Conservation (phyloP, 2,329 filamentous ascomycete species). For the Fusarium aywerte region DNA sequence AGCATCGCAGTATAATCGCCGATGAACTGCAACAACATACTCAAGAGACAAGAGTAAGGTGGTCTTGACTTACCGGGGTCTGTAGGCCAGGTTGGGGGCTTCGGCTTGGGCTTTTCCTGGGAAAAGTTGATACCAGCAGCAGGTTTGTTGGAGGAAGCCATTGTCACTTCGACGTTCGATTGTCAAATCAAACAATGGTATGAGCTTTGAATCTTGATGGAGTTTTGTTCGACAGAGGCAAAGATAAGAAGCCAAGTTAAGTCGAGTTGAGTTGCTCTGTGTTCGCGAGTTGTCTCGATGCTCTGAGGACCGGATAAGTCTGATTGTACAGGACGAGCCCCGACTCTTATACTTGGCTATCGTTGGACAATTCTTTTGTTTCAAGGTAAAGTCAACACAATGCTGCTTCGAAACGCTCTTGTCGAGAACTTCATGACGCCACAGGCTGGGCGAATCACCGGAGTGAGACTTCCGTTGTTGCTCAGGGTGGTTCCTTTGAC, state of each 20-base stretch:
- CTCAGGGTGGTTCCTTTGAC: constrained; percentile 22
- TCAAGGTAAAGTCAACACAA: too few species aligned
- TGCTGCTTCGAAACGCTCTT: neutral
- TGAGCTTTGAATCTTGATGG: neutral
- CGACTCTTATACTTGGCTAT: constrained; percentile 17
- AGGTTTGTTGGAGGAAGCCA: constrained; percentile 12
- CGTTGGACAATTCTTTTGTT: constrained; percentile 1
- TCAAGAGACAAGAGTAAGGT: neutral
- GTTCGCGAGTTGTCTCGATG: constrained; percentile 5
- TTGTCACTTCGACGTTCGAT: constrained; percentile 2
- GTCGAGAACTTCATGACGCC: constrained; percentile 13
- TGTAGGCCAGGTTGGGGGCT: constrained; percentile 20
- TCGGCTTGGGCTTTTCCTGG: constrained; percentile 24
- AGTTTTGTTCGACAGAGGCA: neutral
- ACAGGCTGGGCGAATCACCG: constrained; percentile 14
- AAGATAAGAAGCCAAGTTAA: neutral
- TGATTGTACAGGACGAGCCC: neutral
- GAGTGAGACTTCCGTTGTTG: constrained; percentile 21
- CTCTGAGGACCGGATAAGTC: neutral
- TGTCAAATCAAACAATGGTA: neutral
- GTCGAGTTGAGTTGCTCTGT: neutral
- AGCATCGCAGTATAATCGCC: neutral
- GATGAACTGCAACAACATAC: neutral
- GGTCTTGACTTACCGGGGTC: constrained; percentile 22
- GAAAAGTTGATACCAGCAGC: constrained; percentile 3